These are phyloP conservation scores for Cystobasidium pallidum DNA, from an alignment of 1,284 basidiomycete species.

Conservation along the genomic window DNA sequence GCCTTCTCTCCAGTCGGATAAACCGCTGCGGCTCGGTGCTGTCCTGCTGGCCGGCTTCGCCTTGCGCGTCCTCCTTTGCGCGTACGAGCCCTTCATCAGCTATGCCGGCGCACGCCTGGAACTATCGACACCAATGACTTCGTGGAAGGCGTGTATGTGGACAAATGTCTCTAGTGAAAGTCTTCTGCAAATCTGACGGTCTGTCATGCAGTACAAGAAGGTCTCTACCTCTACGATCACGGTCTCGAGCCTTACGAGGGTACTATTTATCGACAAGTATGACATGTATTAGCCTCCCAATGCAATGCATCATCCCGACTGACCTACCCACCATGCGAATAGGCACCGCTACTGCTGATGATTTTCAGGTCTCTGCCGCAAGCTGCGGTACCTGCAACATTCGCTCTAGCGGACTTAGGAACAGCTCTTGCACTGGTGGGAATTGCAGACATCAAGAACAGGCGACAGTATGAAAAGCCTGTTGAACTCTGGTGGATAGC, in stretches of 20 bases:
- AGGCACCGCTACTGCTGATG: conserved; percentile 82
- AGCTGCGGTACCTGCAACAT: conserved; percentile 67
- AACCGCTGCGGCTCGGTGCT: conserved; percentile 18
- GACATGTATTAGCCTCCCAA: conserved; percentile 20
- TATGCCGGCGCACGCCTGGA: conserved; percentile 64
- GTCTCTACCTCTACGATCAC: conserved; percentile 73
- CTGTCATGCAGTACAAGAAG: conserved; percentile 72
- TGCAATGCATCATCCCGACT: conserved; percentile 3
- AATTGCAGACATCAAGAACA: conserved; percentile 60
- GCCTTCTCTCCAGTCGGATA: background rate
- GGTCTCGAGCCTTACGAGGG: conserved; percentile 81
- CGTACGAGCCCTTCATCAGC: conserved; percentile 4
- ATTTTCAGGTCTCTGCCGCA: conserved; percentile 65
- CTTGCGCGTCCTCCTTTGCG: conserved; percentile 11
- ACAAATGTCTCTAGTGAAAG: conserved; percentile 58
- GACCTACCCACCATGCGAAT: conserved; percentile 46
- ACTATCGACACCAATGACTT: conserved; percentile 78
- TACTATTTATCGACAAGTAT: conserved; percentile 79
- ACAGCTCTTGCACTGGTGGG: conserved; percentile 69
- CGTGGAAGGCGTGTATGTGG: conserved; percentile 60
- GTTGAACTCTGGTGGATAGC: conserved; percentile 62
- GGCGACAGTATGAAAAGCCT: conserved; percentile 67
- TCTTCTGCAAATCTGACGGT: background rate
- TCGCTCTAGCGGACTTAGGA: conserved; percentile 70
- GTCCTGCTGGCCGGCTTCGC: conserved; percentile 34